phyloP scores from a whole-genome alignment of 441 rosid genomes.

The Euphorbia corollata region DNA sequence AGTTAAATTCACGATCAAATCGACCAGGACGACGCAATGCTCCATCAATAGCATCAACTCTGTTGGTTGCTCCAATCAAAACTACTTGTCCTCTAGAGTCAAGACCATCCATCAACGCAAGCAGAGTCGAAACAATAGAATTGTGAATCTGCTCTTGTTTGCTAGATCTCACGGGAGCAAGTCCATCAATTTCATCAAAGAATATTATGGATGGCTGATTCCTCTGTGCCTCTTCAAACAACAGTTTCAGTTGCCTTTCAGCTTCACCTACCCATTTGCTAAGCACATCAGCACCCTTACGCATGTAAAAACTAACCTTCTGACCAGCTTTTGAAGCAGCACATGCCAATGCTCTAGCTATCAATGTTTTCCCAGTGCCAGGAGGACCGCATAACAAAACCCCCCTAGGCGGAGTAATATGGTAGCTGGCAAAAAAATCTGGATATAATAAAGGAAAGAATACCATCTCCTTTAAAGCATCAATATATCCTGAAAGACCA shows the following conservation, averaged over 20 bases:
- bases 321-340: slow-evolving; percentile 99
- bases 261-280: slow-evolving; percentile 99
- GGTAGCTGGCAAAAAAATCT: slow-evolving; percentile 93
- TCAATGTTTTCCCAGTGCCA: slow-evolving; percentile 97
- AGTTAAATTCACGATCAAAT: slow-evolving; percentile 95
- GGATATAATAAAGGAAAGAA: slow-evolving; percentile 96
- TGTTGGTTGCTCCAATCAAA: slow-evolving; percentile 98
- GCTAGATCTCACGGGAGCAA: slow-evolving; percentile 99
- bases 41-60: slow-evolving; percentile 99
- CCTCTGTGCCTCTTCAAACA: slow-evolving; percentile 96
- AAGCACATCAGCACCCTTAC: slow-evolving; percentile 99
- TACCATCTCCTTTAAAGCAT: slow-evolving; percentile 98
- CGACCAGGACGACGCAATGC: slow-evolving; percentile 99
- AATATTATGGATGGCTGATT: slow-evolving; percentile 98
- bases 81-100: slow-evolving; percentile 99
- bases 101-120: slow-evolving; percentile 99
- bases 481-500: slow-evolving; percentile 87
- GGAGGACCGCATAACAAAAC: slow-evolving; percentile 99
- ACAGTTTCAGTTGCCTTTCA: slow-evolving; percentile 92
- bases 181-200: slow-evolving; percentile 99
- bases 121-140: slow-evolving; percentile 95
- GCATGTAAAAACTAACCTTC: slow-evolving; percentile 99
- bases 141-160: slow-evolving; percentile 99
- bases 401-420: slow-evolving; percentile 97
- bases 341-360: slow-evolving; percentile 98